Base-by-base conservation (phyloP, 169 alveolate species). In the Plasmodium gaboni region DNA sequence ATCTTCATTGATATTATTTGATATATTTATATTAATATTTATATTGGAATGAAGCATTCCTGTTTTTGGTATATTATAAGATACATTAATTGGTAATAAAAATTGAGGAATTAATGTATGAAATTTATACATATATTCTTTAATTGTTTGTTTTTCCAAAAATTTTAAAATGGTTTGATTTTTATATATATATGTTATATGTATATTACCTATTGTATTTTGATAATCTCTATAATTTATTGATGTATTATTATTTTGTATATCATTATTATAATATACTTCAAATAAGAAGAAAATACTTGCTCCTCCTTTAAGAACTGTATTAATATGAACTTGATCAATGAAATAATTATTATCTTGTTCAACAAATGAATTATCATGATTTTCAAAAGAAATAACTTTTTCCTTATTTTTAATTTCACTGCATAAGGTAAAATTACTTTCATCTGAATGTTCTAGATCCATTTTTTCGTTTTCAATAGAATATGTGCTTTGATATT, bases 31-130 rank as follows among this genome's bases (percentile, higher is more conserved):
- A 38, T 83, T 83, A 15, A 83, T 28, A 42, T 83, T 83, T 24
- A 83, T 55, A 71, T 9, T 51, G 32, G 65, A 53, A 71, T 83
- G 91, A 13, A 83, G 17, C 28, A 61, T 53, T 9, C 91, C 91
- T 42, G 19, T n/a, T 57, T 83, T 83, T 9, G 91, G 91, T 55
- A 83, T 83, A 22, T 83, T 72, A 83, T 83, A 83, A 46, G 68
- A 26, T 9, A 69, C 83, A 83, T 61, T 48, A 24, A 83, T 83
- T 10, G 91, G 83, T 28, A 83, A 61, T 50, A 83, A 61, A 28
- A 67, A 83, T 42, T 69, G 67, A 24, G 91, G 91, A 15, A 83
- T 68, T 10, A 42, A 69, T 22, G 53, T 70, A 64, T 22, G 55
- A 10, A 78, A 57, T 15, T 44, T 78, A 60, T 78, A 78, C 12